Evolutionary conservation across 2,329 filamentous ascomycete genomes (phyloP).

Genomic region (Cladophialophora psammophila): DNA sequence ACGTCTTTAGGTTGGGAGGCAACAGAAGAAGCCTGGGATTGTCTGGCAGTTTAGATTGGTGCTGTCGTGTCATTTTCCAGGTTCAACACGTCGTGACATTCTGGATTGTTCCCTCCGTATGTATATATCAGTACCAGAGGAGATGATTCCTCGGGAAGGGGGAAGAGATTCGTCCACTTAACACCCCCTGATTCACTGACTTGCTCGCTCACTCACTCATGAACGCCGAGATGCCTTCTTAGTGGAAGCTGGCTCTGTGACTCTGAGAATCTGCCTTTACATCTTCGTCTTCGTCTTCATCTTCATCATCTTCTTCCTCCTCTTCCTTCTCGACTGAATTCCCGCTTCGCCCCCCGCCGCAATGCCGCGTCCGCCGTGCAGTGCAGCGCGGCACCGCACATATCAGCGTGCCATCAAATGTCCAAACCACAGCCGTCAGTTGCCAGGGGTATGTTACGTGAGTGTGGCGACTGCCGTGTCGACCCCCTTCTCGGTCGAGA

Average conservation of each 20-base stretch:
- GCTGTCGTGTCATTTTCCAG: not conserved
- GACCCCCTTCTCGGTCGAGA: no score
- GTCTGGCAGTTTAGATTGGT: not conserved
- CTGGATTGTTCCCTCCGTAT: not conserved
- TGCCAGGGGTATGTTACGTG: no score
- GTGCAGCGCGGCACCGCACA: not conserved
- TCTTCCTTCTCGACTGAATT: not conserved
- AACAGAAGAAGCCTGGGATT: not conserved
- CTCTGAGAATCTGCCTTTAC: no score
- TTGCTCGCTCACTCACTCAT: no score
- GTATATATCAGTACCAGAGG: not conserved
- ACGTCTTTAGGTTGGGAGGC: not conserved
- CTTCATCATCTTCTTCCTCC: not conserved
- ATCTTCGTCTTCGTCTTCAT: not conserved
- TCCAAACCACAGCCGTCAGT: no score
- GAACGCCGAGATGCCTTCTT: no score
- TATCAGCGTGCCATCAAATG: not conserved
- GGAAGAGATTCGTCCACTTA: not conserved
- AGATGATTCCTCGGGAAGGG: not conserved
- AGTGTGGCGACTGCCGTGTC: no score
- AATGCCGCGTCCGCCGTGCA: not conserved
- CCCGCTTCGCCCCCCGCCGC: not conserved
- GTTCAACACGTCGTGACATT: not conserved
- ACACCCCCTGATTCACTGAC: no score
- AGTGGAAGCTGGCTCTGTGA: no score